Evolutionary conservation across 176 grass and related monocot genomes (phyloP).

Genomic region (Tuctoria greenei): DNA sequence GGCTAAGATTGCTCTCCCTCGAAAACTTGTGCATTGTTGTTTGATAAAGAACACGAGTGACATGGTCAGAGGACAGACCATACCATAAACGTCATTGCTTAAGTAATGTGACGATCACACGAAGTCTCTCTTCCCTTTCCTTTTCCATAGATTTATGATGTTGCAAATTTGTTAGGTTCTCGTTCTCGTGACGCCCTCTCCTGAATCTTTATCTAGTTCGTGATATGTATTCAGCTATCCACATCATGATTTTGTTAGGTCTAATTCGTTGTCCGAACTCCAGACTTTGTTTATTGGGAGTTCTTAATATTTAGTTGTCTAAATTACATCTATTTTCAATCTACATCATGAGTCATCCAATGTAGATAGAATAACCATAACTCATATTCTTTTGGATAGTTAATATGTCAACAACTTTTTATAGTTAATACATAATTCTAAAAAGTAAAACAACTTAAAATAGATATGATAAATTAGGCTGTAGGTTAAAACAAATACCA

Average conservation of each 20-base stretch:
- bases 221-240: not conserved
- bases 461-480: no score
- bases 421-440: not conserved
- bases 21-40: not conserved
- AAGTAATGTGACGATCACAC: not conserved
- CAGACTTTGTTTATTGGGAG: not conserved
- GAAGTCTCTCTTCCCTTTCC: not conserved
- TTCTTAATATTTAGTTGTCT: no score
- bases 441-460: no score
- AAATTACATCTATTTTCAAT: no score
- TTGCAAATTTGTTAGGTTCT: not conserved
- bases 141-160: not conserved
- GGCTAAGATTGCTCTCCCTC: no score
- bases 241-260: slow-evolving; percentile 1
- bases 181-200: not conserved
- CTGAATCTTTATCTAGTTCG: not conserved
- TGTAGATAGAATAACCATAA: no score
- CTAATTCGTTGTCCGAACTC: not conserved
- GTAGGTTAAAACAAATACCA: no score
- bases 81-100: slow-evolving; percentile 16
- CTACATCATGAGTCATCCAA: no score
- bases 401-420: no score
- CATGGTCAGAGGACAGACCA: not conserved
- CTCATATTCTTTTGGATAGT: no score
- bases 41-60: not conserved